These are phyloP conservation scores for Ustilago crameri DNA, from an alignment of 1,284 basidiomycete genomes.

Conservation along the genomic window DNA sequence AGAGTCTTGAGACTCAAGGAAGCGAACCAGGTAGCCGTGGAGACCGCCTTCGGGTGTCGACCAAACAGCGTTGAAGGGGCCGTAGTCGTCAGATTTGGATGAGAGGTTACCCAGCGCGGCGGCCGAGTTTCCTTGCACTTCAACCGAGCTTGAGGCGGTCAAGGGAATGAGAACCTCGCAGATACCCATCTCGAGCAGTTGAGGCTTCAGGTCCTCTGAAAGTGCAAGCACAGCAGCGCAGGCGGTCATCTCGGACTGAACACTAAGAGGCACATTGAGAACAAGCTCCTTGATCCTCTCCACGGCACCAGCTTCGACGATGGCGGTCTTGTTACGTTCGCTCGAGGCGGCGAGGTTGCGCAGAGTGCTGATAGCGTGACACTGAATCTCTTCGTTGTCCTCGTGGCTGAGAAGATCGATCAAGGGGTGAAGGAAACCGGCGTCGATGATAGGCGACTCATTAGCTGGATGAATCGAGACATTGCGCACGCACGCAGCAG, in stretches of 20 bases:
- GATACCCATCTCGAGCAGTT: constrained; percentile 93
- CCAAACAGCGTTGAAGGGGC: constrained; percentile 98
- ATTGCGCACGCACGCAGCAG: constrained; percentile 97
- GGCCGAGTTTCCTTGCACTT: constrained; percentile 98
- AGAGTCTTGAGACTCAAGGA: constrained; percentile 92
- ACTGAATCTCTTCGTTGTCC: constrained; percentile 99
- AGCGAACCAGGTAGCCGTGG: constrained; percentile 92
- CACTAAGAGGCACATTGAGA: constrained; percentile 91
- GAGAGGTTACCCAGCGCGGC: constrained; percentile 97
- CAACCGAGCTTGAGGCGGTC: constrained; percentile 93
- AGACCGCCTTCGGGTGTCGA: constrained; percentile 96
- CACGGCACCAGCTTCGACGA: constrained; percentile 97
- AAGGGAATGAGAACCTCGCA: constrained; percentile 97
- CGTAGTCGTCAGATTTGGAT: constrained; percentile 92
- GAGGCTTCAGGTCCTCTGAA: constrained; percentile 67
- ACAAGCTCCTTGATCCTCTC: constrained; percentile 97
- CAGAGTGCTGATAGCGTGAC: constrained; percentile 98
- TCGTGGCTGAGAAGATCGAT: constrained; percentile 96
- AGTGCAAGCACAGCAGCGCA: constrained; percentile 78
- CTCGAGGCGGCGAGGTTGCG: constrained; percentile 96
- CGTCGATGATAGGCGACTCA: constrained; percentile 99
- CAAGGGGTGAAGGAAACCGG: constrained; percentile 93
- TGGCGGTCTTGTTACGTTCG: constrained; percentile 98
- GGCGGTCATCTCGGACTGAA: constrained; percentile 99
- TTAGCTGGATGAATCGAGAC: constrained; percentile 99